A percentile compares a stretch with the other conserved stretches of the same genome.
phyloP scores from a whole-genome alignment of 352 stramenopile species.

The Globisporangium camurandrum region DNA sequence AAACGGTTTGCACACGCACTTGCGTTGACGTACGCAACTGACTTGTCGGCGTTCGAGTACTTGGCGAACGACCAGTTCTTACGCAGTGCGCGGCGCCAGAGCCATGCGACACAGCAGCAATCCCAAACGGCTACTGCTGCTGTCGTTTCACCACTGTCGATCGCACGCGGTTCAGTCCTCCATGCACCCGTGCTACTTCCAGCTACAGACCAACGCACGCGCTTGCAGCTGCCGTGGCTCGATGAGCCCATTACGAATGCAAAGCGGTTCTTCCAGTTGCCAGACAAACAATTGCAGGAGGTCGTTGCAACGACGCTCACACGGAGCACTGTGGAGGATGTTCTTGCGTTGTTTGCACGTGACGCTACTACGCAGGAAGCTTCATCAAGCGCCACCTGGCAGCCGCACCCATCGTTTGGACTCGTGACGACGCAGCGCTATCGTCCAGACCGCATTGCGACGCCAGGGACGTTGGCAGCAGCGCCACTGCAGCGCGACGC shows the following conservation, averaged over 20 bases:
- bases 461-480: too few relatives aligned
- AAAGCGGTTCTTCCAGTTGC: conserved; percentile 38
- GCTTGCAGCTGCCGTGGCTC: conserved; percentile 51
- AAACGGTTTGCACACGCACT: conserved; percentile 70
- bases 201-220: too few relatives aligned
- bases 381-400: too few relatives aligned
- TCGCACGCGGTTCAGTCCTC: too few relatives aligned
- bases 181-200: too few relatives aligned
- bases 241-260: conserved; percentile 11
- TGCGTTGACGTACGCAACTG: conserved; percentile 56
- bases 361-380: too few relatives aligned
- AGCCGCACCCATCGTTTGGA: too few relatives aligned
- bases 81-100: neutral
- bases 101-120: neutral
- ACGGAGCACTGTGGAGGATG: conserved; percentile 25
- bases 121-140: neutral
- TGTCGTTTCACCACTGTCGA: conserved; percentile 1
- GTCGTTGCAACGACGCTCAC: conserved; percentile 38
- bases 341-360: conserved; percentile 36
- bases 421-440: too few relatives aligned
- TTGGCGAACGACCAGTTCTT: conserved; percentile 5
- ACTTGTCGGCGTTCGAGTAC: conserved; percentile 43
- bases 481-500: conserved; percentile 7
- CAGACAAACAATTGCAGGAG: conserved; percentile 40
- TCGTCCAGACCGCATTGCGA: too few relatives aligned